Conservation (phyloP, 371 early-diverging fungal species). For the Phascolomyces articulosus region DNA sequence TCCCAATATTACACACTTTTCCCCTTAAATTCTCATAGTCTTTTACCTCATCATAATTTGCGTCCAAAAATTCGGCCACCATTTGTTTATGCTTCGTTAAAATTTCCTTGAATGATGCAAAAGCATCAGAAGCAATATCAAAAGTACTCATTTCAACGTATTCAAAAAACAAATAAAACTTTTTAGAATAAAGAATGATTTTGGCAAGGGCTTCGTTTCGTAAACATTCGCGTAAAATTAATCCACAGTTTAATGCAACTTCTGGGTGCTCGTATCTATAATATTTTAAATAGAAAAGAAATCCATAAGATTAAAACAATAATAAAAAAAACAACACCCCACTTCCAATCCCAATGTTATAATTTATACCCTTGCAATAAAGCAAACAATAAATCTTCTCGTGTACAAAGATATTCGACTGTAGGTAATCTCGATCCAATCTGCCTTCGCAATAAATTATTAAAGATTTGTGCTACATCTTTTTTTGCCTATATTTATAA, state of each 20-base stretch:
- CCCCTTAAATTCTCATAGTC: too few species aligned
- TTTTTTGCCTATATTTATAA: slow-evolving; percentile 78
- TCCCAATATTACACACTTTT: too few species aligned
- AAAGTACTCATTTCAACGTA: slow-evolving; percentile 97
- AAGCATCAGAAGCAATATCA: slow-evolving; percentile 97
- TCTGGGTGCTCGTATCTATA: slow-evolving; percentile 91
- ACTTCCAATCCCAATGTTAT: not conserved
- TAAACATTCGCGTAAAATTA: slow-evolving; percentile 95
- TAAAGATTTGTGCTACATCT: slow-evolving; percentile 96
- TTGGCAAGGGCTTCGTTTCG: slow-evolving; percentile 92
- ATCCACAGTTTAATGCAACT: slow-evolving; percentile 95
- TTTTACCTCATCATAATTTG: slow-evolving; percentile 85
- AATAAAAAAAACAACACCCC: not conserved
- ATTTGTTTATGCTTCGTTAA: slow-evolving; percentile 91
- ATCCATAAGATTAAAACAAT: too few species aligned
- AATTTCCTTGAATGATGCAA: slow-evolving; percentile 97
- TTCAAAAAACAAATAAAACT: slow-evolving; percentile 91
- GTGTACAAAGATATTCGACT: slow-evolving; percentile 88
- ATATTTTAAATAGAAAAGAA: not conserved
- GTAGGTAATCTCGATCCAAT: slow-evolving; percentile 95
- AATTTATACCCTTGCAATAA: slow-evolving; percentile 77
- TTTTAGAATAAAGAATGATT: slow-evolving; percentile 78
- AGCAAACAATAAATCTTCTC: slow-evolving; percentile 80
- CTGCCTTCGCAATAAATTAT: slow-evolving; percentile 92
- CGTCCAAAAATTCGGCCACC: slow-evolving; percentile 88